These are phyloP conservation scores for Trametes cinnabarina DNA, from an alignment of 768 basidiomycete genomes.

Conservation along the genomic window DNA sequence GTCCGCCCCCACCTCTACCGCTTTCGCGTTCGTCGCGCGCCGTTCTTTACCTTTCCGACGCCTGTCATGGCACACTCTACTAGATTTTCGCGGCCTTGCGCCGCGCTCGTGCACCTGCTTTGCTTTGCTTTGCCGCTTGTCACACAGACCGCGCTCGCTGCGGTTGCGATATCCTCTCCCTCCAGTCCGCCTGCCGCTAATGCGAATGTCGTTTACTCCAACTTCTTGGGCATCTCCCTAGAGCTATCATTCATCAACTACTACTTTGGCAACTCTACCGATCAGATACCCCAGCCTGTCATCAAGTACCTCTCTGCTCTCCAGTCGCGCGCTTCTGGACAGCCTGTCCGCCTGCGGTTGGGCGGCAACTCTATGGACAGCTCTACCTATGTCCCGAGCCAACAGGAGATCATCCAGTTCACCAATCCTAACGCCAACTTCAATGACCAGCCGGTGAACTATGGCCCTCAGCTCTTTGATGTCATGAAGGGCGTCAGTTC, in stretches of 20 bases:
- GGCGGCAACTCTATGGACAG: conserved; percentile 48
- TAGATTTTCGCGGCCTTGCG: not conserved
- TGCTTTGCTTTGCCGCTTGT: conserved; percentile 1
- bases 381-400: conserved; percentile 42
- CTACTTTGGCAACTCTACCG: conserved; percentile 55
- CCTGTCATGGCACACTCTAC: conserved; percentile 1
- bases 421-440: conserved; percentile 34
- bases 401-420: conserved; percentile 43
- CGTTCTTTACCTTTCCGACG: conserved; percentile 8
- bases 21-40: conserved; percentile 9
- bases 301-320: conserved; percentile 60
- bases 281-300: conserved; percentile 49
- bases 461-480: conserved; percentile 47
- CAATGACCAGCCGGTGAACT: conserved; percentile 48
- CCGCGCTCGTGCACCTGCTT: not conserved
- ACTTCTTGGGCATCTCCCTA: conserved; percentile 64
- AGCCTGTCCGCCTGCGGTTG: conserved; percentile 46
- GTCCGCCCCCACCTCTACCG: conserved; percentile 1
- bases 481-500: conserved; percentile 42
- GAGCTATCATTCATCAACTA: conserved; percentile 62
- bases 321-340: conserved; percentile 40
- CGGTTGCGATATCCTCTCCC: conserved; percentile 18
- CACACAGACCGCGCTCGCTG: conserved; percentile 10
- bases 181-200: conserved; percentile 34
- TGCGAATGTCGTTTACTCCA: conserved; percentile 41